phyloP scores from a whole-genome alignment of 306 rosid genomes.

The cucumber (Cucumis sativus) region DNA sequence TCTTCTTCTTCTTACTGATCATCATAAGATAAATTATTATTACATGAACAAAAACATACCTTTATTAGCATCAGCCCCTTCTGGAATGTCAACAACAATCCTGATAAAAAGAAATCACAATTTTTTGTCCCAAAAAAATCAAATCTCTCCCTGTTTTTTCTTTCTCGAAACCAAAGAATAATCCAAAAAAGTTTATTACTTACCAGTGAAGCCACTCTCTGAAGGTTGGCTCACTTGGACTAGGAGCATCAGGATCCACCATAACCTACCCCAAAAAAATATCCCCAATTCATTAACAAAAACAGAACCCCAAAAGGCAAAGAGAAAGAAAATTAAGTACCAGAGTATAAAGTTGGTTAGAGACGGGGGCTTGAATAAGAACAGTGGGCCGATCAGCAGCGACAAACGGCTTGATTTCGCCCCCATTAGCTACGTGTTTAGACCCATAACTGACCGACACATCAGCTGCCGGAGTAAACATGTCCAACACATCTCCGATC shows the following conservation, averaged over 20 bases:
- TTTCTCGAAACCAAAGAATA: neutral
- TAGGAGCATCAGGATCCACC: constrained; percentile 32
- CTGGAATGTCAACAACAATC: constrained; percentile 23
- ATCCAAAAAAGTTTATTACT: neutral
- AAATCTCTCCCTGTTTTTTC: neutral
- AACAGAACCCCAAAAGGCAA: too few species aligned
- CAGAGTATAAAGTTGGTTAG: constrained; percentile 9
- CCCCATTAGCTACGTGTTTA: constrained; percentile 21
- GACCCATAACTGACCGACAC: constrained; percentile 12
- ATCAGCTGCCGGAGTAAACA: constrained; percentile 17
- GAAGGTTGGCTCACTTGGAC: constrained; percentile 23
- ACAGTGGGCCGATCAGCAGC: constrained; percentile 11
- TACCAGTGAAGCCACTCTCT: constrained; percentile 31
- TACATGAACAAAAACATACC: neutral
- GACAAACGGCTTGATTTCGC: constrained; percentile 19
- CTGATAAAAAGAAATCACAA: neutral
- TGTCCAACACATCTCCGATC: constrained; percentile 24
- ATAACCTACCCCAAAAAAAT: constrained; percentile 7
- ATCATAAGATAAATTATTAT: neutral
- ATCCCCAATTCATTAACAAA: neutral
- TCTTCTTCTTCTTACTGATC: too few species aligned
- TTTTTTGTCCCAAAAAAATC: neutral
- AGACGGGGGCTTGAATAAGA: constrained; percentile 11
- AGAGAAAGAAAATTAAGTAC: neutral
- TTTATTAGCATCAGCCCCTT: constrained; percentile 16